Evolutionary conservation across 306 rosid species (phyloP).

Genomic region (Sesbania bispinosa): DNA sequence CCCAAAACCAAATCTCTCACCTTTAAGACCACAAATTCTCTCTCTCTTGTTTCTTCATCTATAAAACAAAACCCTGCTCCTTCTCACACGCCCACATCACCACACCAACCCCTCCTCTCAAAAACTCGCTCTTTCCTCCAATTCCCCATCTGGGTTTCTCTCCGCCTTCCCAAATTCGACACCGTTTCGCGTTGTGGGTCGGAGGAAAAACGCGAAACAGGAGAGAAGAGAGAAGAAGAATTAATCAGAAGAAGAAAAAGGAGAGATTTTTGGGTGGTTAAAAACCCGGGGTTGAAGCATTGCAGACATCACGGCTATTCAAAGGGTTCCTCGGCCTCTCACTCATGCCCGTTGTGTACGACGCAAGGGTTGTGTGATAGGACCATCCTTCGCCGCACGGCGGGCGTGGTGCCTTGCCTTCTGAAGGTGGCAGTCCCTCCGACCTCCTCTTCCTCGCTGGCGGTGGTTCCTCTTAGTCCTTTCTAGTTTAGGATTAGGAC

Average conservation of each 20-base stretch:
- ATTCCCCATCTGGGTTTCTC: conserved; percentile 5
- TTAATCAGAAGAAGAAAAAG: neutral
- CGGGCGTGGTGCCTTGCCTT: conserved; percentile 98
- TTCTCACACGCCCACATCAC: neutral
- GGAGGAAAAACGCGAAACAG: neutral
- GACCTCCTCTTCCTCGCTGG: conserved; percentile 99
- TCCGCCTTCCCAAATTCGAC: neutral
- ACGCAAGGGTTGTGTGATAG: conserved; percentile 76
- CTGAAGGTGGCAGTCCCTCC: conserved; percentile 98
- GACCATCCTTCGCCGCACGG: conserved; percentile 99
- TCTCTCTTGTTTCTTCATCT: neutral
- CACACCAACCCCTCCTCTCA: neutral
- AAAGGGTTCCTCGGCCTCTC: conserved; percentile 52
- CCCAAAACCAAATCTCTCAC: neutral
- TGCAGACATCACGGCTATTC: conserved; percentile 98
- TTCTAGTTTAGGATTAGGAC: neutral
- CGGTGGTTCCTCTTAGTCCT: conserved; percentile 45
- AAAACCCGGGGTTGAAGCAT: conserved; percentile 61
- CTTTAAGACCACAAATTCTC: neutral
- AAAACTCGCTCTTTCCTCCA: neutral
- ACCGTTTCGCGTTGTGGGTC: neutral
- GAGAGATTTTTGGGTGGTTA: neutral
- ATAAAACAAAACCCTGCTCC: neutral
- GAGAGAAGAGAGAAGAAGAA: neutral
- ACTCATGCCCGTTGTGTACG: conserved; percentile 82